Conservation (phyloP, 768 basidiomycete species). For the Amanita muscaria region DNA sequence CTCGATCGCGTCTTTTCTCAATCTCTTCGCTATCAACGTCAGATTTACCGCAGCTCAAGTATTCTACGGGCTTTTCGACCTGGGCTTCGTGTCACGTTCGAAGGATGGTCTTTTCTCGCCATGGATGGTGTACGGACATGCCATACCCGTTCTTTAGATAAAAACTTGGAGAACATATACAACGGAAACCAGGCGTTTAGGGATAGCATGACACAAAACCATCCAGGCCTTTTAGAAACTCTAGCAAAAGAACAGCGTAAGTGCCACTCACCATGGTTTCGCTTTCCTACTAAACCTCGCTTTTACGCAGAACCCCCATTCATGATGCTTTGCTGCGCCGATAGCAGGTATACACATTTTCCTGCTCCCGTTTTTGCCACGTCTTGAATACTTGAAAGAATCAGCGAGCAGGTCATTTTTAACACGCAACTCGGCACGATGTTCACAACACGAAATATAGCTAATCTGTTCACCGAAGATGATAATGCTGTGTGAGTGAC, state of each 20-base stretch:
- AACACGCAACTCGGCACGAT: constrained; percentile 16
- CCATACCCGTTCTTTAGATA: not conserved
- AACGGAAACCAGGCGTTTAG: constrained; percentile 3
- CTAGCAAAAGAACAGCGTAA: constrained; percentile 7
- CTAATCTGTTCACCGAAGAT: constrained; percentile 14
- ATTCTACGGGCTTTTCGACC: no score
- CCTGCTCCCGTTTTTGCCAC: not conserved
- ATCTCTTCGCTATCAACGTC: no score
- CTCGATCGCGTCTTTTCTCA: no score
- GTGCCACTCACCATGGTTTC: not conserved
- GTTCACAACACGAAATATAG: constrained; percentile 18
- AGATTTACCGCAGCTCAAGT: no score
- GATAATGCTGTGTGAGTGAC: constrained; percentile 6
- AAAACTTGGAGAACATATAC: constrained; percentile 1
- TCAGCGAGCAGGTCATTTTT: constrained; percentile 17
- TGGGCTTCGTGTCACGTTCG: no score
- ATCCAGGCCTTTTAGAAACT: not conserved
- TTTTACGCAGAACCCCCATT: constrained; percentile 14
- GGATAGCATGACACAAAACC: not conserved
- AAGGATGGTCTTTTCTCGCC: no score
- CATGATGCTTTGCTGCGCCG: constrained; percentile 17
- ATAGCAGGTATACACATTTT: constrained; percentile 11
- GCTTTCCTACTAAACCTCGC: not conserved
- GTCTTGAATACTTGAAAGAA: constrained; percentile 3
- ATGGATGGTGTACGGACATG: constrained; percentile 1